These are phyloP conservation scores for Wallacemonas collosoma DNA, from an alignment of 208 protist species.

Conservation along the genomic window DNA sequence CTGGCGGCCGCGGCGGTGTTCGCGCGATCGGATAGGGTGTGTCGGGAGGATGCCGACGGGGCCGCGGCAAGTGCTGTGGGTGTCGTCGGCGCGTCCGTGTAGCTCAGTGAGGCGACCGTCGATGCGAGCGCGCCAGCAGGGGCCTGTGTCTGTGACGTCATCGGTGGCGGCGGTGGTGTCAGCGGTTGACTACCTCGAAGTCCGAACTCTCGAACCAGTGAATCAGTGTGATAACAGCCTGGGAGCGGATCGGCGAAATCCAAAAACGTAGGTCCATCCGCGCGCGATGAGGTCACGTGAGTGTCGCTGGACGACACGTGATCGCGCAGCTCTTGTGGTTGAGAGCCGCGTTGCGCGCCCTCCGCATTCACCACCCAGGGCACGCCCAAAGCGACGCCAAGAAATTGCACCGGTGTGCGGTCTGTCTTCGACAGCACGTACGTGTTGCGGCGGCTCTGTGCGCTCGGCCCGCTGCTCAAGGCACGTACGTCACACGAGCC, in stretches of 20 bases:
- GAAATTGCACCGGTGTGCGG: constrained; percentile 43
- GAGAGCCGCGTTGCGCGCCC: not conserved
- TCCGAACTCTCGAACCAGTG: constrained; percentile 13
- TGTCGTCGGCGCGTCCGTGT: constrained; percentile 8
- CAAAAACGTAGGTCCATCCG: not conserved
- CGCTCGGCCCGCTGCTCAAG: constrained; percentile 20
- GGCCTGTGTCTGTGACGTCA: not conserved
- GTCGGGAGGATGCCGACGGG: not conserved
- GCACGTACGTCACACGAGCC: not conserved
- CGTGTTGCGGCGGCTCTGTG: not conserved
- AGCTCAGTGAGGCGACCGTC: not conserved
- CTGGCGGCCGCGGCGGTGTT: too few species aligned
- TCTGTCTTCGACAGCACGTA: constrained; percentile 12
- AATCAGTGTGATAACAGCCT: constrained; percentile 19
- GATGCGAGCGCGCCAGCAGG: not conserved
- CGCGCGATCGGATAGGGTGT: too few species aligned
- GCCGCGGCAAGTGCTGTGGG: not conserved
- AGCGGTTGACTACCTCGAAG: constrained; percentile 9
- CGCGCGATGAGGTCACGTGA: not conserved
- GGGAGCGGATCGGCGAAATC: constrained; percentile 27
- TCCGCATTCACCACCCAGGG: constrained; percentile 39
- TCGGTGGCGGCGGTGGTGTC: not conserved
- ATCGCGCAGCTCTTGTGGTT: not conserved
- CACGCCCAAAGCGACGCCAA: constrained; percentile 54
- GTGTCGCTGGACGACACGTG: not conserved